A percentile compares a stretch with the other conserved stretches of the same genome.
Conservation (phyloP, 179 eudicot genomes). For the Silene noctiflora region DNA sequence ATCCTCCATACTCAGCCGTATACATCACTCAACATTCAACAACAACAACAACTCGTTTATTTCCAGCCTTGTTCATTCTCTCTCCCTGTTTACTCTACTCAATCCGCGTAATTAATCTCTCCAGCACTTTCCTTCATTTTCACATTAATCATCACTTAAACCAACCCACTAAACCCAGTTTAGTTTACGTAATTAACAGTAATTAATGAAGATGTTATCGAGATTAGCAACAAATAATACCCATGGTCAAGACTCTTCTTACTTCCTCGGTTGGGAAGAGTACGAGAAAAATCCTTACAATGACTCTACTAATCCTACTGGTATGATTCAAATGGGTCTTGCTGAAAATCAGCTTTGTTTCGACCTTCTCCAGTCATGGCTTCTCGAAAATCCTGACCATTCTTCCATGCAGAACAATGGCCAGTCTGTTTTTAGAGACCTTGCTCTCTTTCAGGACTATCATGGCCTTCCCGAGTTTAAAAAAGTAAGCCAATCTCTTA, state of each 20-base stretch:
- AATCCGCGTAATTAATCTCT: neutral
- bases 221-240: conserved; percentile 55
- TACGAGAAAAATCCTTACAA: conserved; percentile 84
- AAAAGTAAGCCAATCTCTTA: conserved; percentile 34
- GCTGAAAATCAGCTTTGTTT: conserved; percentile 95
- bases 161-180: neutral
- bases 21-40: neutral
- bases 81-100: neutral
- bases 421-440: conserved; percentile 56
- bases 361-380: conserved; percentile 78
- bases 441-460: conserved; percentile 93
- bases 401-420: conserved; percentile 57
- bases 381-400: conserved; percentile 60
- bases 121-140: conserved; percentile 13
- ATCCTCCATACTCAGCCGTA: neutral
- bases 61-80: neutral
- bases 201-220: conserved; percentile 50
- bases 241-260: conserved; percentile 96
- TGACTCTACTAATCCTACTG: conserved; percentile 53
- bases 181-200: neutral
- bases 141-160: neutral
- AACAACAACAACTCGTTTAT: too few relatives aligned
- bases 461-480: conserved; percentile 88
- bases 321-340: conserved; percentile 97
- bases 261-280: conserved; percentile 94